Evolutionary conservation across 192 early-diverging fungal genomes (phyloP).

Genomic region (Umbelopsis vinacea): DNA sequence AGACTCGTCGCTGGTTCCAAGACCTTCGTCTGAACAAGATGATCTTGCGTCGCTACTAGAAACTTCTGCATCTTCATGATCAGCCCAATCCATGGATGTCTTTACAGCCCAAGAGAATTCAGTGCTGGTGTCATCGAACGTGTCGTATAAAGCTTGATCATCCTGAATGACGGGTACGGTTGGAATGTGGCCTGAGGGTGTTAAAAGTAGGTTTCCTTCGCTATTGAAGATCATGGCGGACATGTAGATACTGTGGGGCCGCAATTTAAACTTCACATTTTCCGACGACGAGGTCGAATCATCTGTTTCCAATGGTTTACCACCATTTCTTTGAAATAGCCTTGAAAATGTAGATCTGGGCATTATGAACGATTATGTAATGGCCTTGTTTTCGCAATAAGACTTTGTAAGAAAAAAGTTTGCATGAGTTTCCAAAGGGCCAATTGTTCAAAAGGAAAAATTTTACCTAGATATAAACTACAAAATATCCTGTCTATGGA

Average conservation of each 20-base stretch:
- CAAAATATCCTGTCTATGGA: neutral
- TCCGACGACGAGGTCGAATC: neutral
- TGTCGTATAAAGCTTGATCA: slow-evolving; percentile 25
- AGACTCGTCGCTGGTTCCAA: slow-evolving; percentile 3
- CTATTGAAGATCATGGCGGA: slow-evolving; percentile 20
- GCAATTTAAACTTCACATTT: slow-evolving; percentile 12
- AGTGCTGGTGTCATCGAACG: slow-evolving; percentile 29
- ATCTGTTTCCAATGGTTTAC: neutral
- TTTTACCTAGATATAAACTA: too few species aligned
- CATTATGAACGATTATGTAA: neutral
- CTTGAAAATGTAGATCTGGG: slow-evolving; percentile 8
- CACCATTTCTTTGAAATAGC: neutral
- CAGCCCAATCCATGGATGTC: slow-evolving; percentile 42
- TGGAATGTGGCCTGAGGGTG: slow-evolving; percentile 1
- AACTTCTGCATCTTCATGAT: slow-evolving; percentile 2
- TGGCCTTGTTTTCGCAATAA: neutral
- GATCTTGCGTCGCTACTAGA: neutral
- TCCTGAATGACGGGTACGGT: slow-evolving; percentile 19
- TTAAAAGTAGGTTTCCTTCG: slow-evolving; percentile 9
- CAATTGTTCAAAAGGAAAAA: too few species aligned
- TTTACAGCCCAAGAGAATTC: slow-evolving; percentile 38
- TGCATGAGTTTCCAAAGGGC: neutral
- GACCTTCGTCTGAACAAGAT: slow-evolving; percentile 9
- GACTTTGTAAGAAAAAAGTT: neutral
- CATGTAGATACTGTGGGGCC: slow-evolving; percentile 21